Base-by-base conservation (phyloP, 371 early-diverging fungal genomes). In the Rhizomucor pusillus region DNA sequence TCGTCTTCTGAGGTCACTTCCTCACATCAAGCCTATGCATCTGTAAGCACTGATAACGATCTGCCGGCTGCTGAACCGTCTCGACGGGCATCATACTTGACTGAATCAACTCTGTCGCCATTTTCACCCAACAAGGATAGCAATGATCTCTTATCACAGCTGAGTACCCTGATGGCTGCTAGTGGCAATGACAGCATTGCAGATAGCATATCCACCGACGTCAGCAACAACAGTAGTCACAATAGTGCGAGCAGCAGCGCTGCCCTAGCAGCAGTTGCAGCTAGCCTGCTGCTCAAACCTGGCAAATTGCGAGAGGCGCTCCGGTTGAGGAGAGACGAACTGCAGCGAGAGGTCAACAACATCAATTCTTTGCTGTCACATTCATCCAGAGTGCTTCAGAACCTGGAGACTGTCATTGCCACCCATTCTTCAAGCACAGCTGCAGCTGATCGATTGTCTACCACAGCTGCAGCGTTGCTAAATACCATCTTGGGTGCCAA, bases 301-400 rank as follows among this genome's bases (percentile, higher is more conserved):
- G 39, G 54, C 2, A 53, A 48, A 10, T 57, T 73, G 4, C 47
- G 65, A 34, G 49, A 67, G 11, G 54, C 35, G 7, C 40, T 75
- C 36, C 63, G 69, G 44, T n/a, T 41, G 16, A 54, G 65, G 39
- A 57, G 62, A 46, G 65, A 71, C 3, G 49, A 64, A 22, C 52
- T 75, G 12, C 57, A 66, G 50, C 52, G 61, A 46, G 71, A 75
- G 50, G 59, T 71, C 13, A 59, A 65, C 3, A 66, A 65, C 13
- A 63, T 75, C 47, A 69, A 63, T 3, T 13, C 35, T 0, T 43
- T 75, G 12, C 41, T 75, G 14, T 63, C 63, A 12, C 69, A 75
- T 25, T 62, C 75, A 20, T 63, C 52, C 12, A 66, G 60, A n/a
- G 55, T 75, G 10, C 52, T 75, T 3, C 61, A 66, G 12, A 63